phyloP scores from a whole-genome alignment of 2,329 filamentous ascomycete genomes.

The Sporothrix variecibatus region DNA sequence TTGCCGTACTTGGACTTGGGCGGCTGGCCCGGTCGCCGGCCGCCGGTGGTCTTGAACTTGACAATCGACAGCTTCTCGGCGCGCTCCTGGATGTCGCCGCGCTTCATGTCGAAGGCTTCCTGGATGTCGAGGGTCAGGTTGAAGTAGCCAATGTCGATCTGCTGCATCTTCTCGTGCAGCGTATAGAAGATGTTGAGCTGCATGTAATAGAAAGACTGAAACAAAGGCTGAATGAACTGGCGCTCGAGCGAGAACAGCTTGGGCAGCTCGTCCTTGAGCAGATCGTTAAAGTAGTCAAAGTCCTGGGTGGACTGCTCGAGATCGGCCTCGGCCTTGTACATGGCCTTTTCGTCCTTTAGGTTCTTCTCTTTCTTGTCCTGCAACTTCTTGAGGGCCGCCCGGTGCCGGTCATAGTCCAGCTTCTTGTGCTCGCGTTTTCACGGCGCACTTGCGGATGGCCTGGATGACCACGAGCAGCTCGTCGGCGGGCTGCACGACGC shows the following conservation, averaged over 20 bases:
- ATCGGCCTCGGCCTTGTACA: conserved; percentile 93
- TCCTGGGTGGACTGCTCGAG: conserved; percentile 91
- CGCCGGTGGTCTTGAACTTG: conserved; percentile 87
- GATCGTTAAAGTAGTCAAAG: conserved; percentile 96
- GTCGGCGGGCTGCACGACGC: conserved; percentile 88
- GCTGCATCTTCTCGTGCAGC: conserved; percentile 96
- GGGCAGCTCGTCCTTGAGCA: conserved; percentile 93
- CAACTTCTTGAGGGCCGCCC: conserved; percentile 82
- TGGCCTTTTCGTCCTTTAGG: conserved; percentile 93
- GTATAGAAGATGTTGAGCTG: conserved; percentile 99
- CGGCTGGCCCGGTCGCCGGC: conserved; percentile 58
- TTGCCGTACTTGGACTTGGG: conserved; percentile 44
- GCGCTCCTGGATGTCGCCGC: conserved; percentile 81
- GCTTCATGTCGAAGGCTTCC: conserved; percentile 85
- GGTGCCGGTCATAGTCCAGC: conserved; percentile 90
- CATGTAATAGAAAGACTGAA: conserved; percentile 99
- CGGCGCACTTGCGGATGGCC: conserved; percentile 81
- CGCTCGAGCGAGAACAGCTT: conserved; percentile 86
- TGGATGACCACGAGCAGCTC: conserved; percentile 95
- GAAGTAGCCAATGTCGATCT: conserved; percentile 96
- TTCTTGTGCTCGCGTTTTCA: conserved; percentile 98
- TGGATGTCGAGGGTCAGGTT: conserved; percentile 88
- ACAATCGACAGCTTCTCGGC: conserved; percentile 83
- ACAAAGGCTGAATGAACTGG: conserved; percentile 94
- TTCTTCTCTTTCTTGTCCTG: conserved; percentile 97